Conservation (phyloP, 2,329 filamentous ascomycete species). For the Dissoconium aciculare region DNA sequence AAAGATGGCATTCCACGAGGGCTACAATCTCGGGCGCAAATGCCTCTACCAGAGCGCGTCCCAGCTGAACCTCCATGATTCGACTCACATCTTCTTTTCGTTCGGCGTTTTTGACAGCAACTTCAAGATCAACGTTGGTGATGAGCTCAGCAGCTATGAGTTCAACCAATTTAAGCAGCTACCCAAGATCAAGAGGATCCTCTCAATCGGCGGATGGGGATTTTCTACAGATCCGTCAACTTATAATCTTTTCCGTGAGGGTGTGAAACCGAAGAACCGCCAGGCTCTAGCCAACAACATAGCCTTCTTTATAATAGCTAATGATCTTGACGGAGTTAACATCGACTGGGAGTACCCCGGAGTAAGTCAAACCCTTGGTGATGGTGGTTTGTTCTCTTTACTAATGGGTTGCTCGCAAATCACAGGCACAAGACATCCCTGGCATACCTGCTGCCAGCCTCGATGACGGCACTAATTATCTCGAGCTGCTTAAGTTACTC, state of each 20-base stretch:
- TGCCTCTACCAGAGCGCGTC: neutral
- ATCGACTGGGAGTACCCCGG: constrained; percentile 1
- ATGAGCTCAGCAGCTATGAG: no score
- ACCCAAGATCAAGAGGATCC: neutral
- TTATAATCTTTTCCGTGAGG: neutral
- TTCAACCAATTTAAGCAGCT: neutral
- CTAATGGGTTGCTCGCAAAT: no score
- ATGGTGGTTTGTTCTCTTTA: no score
- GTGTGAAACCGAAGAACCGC: neutral
- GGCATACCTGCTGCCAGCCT: no score
- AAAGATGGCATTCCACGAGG: neutral
- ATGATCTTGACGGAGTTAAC: constrained; percentile 1
- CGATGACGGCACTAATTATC: neutral
- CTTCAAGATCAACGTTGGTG: neutral
- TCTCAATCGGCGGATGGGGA: neutral
- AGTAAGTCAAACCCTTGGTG: no score
- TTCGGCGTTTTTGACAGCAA: neutral
- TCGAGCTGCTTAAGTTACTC: neutral
- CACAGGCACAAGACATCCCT: no score
- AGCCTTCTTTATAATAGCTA: neutral
- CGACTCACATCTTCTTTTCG: neutral
- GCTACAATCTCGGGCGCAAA: neutral
- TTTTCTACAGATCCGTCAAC: no score
- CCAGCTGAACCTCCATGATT: neutral
- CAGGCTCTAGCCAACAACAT: neutral